Percentiles rank a stretch among this genome's conserved stretches.
These are phyloP conservation scores for Citrus trifoliata DNA, from an alignment of 345 rosid species.

Conservation along the genomic window DNA sequence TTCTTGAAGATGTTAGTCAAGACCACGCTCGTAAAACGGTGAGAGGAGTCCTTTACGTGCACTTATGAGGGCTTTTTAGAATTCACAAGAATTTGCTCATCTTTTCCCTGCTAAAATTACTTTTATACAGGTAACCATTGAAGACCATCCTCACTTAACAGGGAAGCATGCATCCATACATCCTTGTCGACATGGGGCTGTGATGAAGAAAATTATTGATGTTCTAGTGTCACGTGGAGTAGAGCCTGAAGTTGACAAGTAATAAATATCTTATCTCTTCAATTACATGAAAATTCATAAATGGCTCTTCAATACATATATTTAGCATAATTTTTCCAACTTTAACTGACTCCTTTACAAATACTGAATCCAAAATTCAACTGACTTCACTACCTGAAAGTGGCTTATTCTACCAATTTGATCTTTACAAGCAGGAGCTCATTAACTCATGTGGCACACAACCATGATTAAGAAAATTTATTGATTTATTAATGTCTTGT, in stretches of 20 bases:
- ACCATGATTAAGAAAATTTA: conserved; percentile 66
- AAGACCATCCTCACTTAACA: conserved; percentile 95
- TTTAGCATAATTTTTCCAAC: not conserved
- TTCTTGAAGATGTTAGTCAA: conserved; percentile 91
- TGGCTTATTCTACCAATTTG: not conserved
- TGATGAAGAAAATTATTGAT: conserved; percentile 98
- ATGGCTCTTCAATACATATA: not conserved
- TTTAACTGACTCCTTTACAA: not conserved
- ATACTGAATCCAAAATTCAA: not conserved
- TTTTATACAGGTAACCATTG: conserved; percentile 75
- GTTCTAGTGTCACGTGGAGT: conserved; percentile 93
- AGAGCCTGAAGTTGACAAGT: conserved; percentile 99
- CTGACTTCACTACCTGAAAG: not conserved
- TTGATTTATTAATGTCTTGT: conserved; percentile 74
- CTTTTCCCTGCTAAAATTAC: not conserved
- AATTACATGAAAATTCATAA: not conserved
- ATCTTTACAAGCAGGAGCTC: conserved; percentile 59
- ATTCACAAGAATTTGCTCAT: not conserved
- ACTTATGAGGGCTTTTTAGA: not conserved
- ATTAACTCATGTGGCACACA: conserved; percentile 89
- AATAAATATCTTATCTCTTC: conserved; percentile 10
- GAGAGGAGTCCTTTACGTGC: conserved; percentile 3
- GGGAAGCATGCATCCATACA: conserved; percentile 99
- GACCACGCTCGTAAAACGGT: conserved; percentile 95
- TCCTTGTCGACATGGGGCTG: conserved; percentile 98